phyloP scores from a whole-genome alignment of 495 filamentous ascomycete species.

The Aspergillus biplanus region DNA sequence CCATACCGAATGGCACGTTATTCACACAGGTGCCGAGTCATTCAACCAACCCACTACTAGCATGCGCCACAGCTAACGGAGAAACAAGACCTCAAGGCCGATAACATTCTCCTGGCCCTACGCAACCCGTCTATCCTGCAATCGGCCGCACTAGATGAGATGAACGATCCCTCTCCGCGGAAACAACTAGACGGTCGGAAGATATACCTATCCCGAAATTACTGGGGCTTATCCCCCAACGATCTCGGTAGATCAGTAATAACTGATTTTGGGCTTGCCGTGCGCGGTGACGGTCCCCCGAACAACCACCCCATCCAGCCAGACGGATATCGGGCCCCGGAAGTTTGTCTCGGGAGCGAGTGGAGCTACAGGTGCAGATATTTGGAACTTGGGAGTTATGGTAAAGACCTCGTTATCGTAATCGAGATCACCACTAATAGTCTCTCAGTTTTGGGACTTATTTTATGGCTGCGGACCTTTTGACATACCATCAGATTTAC shows the following conservation, averaged over 20 bases:
- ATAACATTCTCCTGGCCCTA: conserved; percentile 45
- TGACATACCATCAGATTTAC: conserved; percentile 23
- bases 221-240: conserved; percentile 20
- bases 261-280: conserved; percentile 45
- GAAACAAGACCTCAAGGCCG: conserved; percentile 44
- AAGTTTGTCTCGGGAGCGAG: conserved; percentile 39
- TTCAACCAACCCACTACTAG: conserved; percentile 10
- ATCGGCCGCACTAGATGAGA: conserved; percentile 30
- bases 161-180: conserved; percentile 33
- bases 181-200: conserved; percentile 34
- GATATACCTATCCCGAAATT: conserved; percentile 44
- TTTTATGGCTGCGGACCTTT: conserved; percentile 32
- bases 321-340: conserved; percentile 40
- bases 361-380: conserved; percentile 46
- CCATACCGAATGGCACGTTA: conserved; percentile 40
- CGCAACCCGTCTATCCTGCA: conserved; percentile 40
- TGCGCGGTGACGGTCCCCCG: conserved; percentile 26
- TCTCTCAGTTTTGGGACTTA: conserved; percentile 34
- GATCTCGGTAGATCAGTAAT: conserved; percentile 33
- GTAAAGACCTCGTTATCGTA: conserved; percentile 21
- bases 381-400: conserved; percentile 32
- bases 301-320: conserved; percentile 40
- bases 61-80: conserved; percentile 24
- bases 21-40: conserved; percentile 40
- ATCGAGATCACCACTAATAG: conserved; percentile 14